Base-by-base conservation (phyloP, 345 rosid species). In the Eucalyptus rudis region DNA sequence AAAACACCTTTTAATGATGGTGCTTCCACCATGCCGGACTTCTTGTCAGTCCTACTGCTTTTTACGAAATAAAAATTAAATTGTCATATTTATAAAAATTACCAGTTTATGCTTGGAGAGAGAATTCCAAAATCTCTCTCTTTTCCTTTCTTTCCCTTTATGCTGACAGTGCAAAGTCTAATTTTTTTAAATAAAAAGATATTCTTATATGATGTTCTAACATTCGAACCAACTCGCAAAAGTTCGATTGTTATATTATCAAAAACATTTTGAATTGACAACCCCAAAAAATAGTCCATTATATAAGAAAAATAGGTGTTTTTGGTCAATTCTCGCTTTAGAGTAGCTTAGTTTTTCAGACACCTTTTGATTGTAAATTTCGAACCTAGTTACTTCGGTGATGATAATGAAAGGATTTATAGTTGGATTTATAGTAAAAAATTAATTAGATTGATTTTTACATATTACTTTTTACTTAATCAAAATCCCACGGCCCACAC, bases 401-500 rank as follows among this genome's bases (percentile, higher is more conserved):
- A 29, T 13, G 33, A 8, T 2, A 76, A 19, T 20, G 15, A 22
- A 76, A 40, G 14, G 27, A 8, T 5, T 33, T 10, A 10, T 9
- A 10, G 13, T 19, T 36, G 81, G 7, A 10, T 19, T 19, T 36
- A 22, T 71, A 71, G 45, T 10, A 9, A 33, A 16, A 16, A 31
- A 29, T 10, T 1, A 36, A 71, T 5, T 19, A 6, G 24, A 71
- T 71, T 19, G 25, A 36, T 3, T 71, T 71, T 71, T 5, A 20
- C 5, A 10, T 36, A 19, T 36, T 20, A 10, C 8, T 3, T 76
- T 76, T 76, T 6, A 36, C 8, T 10, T 36, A 36, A 36, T 36
- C 4, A 10, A 76, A 36, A 36, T 36, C 3, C 13, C 0, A 0
- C 5, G 8, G 5, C 13, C 7, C 2, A 20, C 0, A 15, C 2